Base-by-base conservation (phyloP, 352 stramenopile species). In the Globisporangium recalcitrans region DNA sequence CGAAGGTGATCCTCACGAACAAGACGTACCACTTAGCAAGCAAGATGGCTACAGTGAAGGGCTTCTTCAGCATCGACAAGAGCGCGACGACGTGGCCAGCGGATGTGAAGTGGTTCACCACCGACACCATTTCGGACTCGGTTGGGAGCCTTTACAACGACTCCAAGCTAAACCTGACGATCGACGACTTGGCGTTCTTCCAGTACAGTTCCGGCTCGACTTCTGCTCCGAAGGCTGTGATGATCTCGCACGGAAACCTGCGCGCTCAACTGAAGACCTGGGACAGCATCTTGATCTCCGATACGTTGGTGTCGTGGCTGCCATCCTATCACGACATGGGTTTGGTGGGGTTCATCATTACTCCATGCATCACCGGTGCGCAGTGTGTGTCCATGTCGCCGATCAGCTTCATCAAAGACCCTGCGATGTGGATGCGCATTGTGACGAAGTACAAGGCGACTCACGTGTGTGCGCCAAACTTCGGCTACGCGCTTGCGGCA, bases 281-380 rank as follows among this genome's bases (percentile, higher is more conserved):
- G 82, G 78, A 88, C 36, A 87, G 70, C 31, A 89, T 91, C 36
- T 34, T 71, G 21, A 60, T 69, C 1, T 71, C 70, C 0, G 85
- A 94, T 48, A 90, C 80, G 29, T 66, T 94, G 53, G 76, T 93
- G 54, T 88, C 75, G 52, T 93, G 85, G 85, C 68, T 93, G 52
- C 85, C 85, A 11, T 88, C 74, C 16, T 93, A 93, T 61, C 85
- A 93, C 64, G 85, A 93, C 65, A 93, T 93, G 85, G 85, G 85
- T 0, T 71, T 93, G 31, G 81, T 93, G 3, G 85, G 85, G n/a
- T 91, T 91, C 63, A 90, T 91, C 63, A 77, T 93, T 58, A 77
- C 71, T 29, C 82, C 84, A 5, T 84, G 73, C 29, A 62, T 87
- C 53, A 83, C 66, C 8, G 76, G 65, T 27, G 80, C 78, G 16